Evolutionary conservation across 2,329 filamentous ascomycete species (phyloP).

Genomic region (Xylariaceae sp.): DNA sequence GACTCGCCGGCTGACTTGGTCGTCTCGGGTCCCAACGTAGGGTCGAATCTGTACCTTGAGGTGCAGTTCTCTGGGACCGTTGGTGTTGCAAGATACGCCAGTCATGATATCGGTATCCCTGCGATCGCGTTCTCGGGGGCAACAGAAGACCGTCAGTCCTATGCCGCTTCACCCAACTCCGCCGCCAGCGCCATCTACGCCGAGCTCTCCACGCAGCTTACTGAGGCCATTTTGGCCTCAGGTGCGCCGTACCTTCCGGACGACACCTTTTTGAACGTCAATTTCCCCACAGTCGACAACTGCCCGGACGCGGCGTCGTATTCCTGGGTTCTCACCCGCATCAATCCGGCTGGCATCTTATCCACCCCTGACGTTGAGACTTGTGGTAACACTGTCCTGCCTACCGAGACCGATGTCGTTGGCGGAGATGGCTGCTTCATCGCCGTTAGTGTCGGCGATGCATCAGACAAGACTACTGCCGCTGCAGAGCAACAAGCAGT

Average conservation of each 20-base stretch:
- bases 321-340: constrained; percentile 62
- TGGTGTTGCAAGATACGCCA: constrained; percentile 62
- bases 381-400: constrained; percentile 55
- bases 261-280: constrained; percentile 65
- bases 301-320: constrained; percentile 56
- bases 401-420: constrained; percentile 56
- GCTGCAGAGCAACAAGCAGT: constrained; percentile 47
- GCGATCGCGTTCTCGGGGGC: constrained; percentile 66
- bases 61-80: constrained; percentile 65
- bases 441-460: constrained; percentile 61
- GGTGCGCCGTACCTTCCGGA: constrained; percentile 63
- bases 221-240: constrained; percentile 50
- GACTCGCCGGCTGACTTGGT: constrained; percentile 57
- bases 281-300: constrained; percentile 55
- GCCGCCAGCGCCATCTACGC: constrained; percentile 60
- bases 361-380: constrained; percentile 53
- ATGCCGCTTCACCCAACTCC: constrained; percentile 50
- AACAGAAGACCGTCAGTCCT: constrained; percentile 47
- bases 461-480: constrained; percentile 59
- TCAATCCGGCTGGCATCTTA: constrained; percentile 52
- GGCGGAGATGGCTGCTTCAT: constrained; percentile 54
- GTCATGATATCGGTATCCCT: constrained; percentile 53
- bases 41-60: constrained; percentile 45
- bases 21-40: constrained; percentile 63
- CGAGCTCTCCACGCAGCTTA: constrained; percentile 58